Percentiles rank a stretch among this genome's conserved stretches.
phyloP scores from a whole-genome alignment of 73 alveolate species.

The Paramecium sexaurelia region DNA sequence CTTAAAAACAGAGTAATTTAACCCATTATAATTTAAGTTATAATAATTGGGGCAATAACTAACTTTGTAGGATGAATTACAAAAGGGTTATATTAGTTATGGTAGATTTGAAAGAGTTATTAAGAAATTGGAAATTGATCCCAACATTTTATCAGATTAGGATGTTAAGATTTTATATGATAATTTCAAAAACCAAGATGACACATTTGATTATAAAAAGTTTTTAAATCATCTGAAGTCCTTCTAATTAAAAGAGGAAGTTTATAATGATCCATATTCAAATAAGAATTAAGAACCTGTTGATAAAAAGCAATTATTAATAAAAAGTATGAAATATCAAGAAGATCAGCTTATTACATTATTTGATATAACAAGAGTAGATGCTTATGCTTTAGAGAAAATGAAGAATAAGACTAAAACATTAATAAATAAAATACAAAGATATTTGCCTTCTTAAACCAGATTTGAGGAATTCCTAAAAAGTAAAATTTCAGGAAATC shows the following conservation, averaged over 20 bases:
- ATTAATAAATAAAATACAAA: slow-evolving; percentile 11
- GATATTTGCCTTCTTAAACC: not conserved
- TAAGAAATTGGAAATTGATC: slow-evolving; percentile 63
- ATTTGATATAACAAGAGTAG: slow-evolving; percentile 23
- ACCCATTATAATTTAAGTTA: slow-evolving; percentile 18
- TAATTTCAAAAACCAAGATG: slow-evolving; percentile 44
- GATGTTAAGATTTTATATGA: slow-evolving; percentile 54
- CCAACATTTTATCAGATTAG: not conserved
- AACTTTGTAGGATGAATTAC: not conserved
- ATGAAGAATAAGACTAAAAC: slow-evolving; percentile 36
- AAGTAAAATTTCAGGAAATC: not conserved
- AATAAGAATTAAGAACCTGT: not conserved
- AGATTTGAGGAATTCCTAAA: slow-evolving; percentile 59
- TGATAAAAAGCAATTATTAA: slow-evolving; percentile 38
- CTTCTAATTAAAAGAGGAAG: slow-evolving; percentile 53
- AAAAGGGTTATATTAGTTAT: slow-evolving; percentile 37
- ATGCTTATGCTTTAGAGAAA: slow-evolving; percentile 40
- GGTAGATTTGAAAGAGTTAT: slow-evolving; percentile 27
- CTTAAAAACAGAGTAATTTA: slow-evolving; percentile 65
- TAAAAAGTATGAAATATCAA: slow-evolving; percentile 44
- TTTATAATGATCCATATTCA: slow-evolving; percentile 9
- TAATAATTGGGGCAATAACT: slow-evolving; percentile 51
- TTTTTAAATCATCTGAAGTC: slow-evolving; percentile 41
- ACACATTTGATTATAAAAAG: slow-evolving; percentile 64
- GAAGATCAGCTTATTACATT: slow-evolving; percentile 38